Conservation (phyloP, 129 eudicot species). For the Deinandra increscens region DNA sequence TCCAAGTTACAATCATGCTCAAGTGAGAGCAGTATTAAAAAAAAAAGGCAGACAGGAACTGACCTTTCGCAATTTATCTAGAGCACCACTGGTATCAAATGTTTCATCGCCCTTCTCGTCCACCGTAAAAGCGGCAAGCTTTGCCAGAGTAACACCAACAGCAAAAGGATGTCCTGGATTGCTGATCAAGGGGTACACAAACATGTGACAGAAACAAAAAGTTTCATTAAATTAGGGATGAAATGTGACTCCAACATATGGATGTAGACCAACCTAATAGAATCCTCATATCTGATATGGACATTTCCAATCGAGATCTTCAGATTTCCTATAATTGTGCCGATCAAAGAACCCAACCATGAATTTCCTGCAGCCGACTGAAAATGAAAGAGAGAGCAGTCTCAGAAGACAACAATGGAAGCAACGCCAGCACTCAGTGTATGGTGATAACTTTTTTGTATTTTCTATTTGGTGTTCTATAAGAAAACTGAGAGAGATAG, state of each 20-base stretch:
- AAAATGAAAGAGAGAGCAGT: slow-evolving; percentile 19
- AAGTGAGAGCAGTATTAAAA: not conserved
- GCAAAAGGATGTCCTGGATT: slow-evolving; percentile 92
- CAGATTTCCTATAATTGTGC: slow-evolving; percentile 90
- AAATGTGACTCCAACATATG: slow-evolving; percentile 13
- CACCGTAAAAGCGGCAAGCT: slow-evolving; percentile 97
- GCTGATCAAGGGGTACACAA: slow-evolving; percentile 43
- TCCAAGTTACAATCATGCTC: not conserved
- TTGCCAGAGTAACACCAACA: slow-evolving; percentile 90
- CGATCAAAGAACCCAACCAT: slow-evolving; percentile 89
- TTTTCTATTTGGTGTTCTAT: slow-evolving; percentile 1
- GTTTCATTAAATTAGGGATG: slow-evolving; percentile 1
- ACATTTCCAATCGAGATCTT: slow-evolving; percentile 93
- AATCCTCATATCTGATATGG: slow-evolving; percentile 94
- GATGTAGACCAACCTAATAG: slow-evolving; percentile 56
- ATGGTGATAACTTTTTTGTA: not conserved
- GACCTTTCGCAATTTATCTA: slow-evolving; percentile 93
- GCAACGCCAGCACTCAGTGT: slow-evolving; percentile 16
- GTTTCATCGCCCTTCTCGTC: slow-evolving; percentile 98
- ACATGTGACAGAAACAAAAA: not conserved
- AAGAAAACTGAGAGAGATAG: not conserved
- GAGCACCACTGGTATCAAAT: slow-evolving; percentile 97
- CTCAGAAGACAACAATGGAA: slow-evolving; percentile 14
- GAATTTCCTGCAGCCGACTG: slow-evolving; percentile 81
- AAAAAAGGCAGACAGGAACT: slow-evolving; percentile 25